Percentiles rank a stretch among this genome's conserved stretches.
Evolutionary conservation across 306 rosid species (phyloP).

Genomic region (Malus asiatica): DNA sequence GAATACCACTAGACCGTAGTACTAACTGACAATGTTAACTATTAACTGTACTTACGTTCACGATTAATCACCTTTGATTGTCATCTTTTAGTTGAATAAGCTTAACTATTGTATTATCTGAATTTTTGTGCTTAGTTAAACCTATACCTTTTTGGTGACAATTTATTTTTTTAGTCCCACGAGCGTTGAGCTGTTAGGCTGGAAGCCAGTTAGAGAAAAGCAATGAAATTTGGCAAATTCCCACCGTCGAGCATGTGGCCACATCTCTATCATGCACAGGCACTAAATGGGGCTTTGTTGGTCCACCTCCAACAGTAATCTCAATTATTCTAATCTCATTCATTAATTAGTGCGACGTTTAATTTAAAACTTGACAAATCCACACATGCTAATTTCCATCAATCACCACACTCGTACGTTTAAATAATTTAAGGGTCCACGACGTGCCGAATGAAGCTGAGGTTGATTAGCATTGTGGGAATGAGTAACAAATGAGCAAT

Average conservation of each 20-base stretch:
- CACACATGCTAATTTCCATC: neutral
- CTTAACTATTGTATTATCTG: neutral
- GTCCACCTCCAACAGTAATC: slow-evolving; percentile 17
- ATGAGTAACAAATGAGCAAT: neutral
- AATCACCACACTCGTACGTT: neutral
- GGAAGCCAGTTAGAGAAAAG: neutral
- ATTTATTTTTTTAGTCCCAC: neutral
- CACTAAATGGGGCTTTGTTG: slow-evolving; percentile 17
- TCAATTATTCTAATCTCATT: slow-evolving; percentile 3
- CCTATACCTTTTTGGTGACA: neutral
- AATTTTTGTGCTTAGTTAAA: neutral
- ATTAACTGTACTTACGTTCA: no score
- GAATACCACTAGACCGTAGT: no score
- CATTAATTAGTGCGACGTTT: neutral
- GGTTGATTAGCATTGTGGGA: neutral
- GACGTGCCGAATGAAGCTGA: neutral
- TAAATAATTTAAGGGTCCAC: neutral
- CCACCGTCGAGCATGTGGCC: slow-evolving; percentile 24
- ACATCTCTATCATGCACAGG: slow-evolving; percentile 9
- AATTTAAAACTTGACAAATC: neutral
- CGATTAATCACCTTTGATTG: no score
- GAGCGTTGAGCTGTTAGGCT: neutral
- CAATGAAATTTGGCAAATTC: slow-evolving; percentile 19
- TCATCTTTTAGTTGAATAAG: neutral
- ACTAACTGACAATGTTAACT: no score